Evolutionary conservation across 495 filamentous ascomycete genomes (phyloP).

Genomic region (Apodospora peruviana): DNA sequence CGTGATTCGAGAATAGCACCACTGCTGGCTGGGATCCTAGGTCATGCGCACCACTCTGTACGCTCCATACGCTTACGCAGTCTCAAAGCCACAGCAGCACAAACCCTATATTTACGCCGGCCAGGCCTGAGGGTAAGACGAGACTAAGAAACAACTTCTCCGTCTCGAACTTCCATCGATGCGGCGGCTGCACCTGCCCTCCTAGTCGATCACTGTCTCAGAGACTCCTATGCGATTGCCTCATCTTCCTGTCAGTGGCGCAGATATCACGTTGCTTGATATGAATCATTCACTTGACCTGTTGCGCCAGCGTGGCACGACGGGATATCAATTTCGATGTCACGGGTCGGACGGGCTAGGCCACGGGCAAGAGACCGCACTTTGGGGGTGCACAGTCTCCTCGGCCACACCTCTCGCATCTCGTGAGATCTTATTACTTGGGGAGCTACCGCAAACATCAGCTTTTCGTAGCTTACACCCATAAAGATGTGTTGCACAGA

Average conservation of each 20-base stretch:
- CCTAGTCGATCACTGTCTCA: neutral
- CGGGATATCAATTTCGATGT: conserved; percentile 6
- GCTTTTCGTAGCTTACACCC: neutral
- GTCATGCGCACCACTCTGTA: conserved; percentile 7
- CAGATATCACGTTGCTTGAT: neutral
- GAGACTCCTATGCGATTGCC: neutral
- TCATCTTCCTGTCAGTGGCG: conserved; percentile 1
- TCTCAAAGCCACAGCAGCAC: conserved; percentile 5
- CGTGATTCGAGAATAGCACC: too few relatives aligned
- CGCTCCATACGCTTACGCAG: neutral
- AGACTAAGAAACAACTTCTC: neutral
- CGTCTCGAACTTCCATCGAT: neutral
- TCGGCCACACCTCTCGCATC: neutral
- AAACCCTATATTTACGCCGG: neutral
- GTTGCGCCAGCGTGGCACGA: conserved; percentile 4
- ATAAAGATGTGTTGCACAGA: neutral
- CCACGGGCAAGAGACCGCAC: neutral
- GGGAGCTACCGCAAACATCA: neutral
- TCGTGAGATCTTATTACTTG: conserved; percentile 6
- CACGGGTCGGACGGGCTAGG: conserved; percentile 3
- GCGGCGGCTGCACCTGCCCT: conserved; percentile 1
- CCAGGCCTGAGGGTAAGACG: neutral
- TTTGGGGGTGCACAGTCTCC: conserved; percentile 2
- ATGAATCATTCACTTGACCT: conserved; percentile 2
- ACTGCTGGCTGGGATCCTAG: too few relatives aligned